These are phyloP conservation scores for Chenopodium album DNA, from an alignment of 148 eudicot species.

Conservation along the genomic window DNA sequence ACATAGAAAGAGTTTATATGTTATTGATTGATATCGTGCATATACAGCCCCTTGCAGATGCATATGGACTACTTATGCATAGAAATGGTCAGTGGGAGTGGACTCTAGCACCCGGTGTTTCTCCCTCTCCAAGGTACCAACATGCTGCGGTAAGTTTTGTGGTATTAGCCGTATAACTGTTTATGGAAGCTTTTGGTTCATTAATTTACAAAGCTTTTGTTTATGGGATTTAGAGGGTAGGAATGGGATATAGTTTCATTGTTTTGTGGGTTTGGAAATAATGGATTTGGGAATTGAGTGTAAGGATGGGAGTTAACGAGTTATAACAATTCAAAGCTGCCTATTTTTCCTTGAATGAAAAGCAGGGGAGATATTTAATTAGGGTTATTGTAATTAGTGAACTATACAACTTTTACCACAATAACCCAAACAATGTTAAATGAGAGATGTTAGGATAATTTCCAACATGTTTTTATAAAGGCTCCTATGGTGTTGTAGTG, in stretches of 20 bases:
- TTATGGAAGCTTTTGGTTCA: neutral
- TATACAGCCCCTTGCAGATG: conserved; percentile 90
- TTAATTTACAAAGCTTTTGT: neutral
- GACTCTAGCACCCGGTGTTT: conserved; percentile 98
- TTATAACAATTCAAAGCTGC: neutral
- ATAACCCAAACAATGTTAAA: neutral
- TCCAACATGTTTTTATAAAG: neutral
- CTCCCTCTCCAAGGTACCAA: conserved; percentile 93
- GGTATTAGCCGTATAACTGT: neutral
- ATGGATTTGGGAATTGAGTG: neutral
- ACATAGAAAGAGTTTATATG: conserved; percentile 3
- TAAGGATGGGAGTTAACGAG: neutral
- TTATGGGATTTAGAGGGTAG: conserved; percentile 1
- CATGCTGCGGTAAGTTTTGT: conserved; percentile 87
- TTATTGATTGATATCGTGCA: conserved; percentile 27
- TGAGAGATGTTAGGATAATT: neutral
- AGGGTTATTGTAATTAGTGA: neutral
- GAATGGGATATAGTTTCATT: neutral
- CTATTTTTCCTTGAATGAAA: neutral
- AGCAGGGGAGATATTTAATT: too few relatives aligned
- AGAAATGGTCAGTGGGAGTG: conserved; percentile 98
- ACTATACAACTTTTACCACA: neutral
- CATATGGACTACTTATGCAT: conserved; percentile 97
- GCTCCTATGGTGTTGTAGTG: neutral
- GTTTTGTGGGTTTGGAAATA: neutral